Base-by-base conservation (phyloP, 345 rosid species). In the Camelina sativa region DNA sequence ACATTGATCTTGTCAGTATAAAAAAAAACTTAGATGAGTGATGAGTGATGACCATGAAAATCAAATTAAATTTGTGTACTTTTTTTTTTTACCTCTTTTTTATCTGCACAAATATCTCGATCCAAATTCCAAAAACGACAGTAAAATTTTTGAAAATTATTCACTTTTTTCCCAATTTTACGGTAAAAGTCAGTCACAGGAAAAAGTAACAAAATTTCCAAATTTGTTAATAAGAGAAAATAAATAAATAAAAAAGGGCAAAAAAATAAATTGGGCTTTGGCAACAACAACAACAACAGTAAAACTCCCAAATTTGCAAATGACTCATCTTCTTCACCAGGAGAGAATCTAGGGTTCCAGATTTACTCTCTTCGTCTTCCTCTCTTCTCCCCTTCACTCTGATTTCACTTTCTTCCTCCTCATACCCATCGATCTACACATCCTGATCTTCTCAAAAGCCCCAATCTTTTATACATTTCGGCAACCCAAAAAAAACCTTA, bases 291-390 rank as follows among this genome's bases (percentile, higher is more conserved):
- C 23, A 28, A 28, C 32, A 53, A 77, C 62, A 71, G 72, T 77
- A 17, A 77, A 70, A 71, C 54, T 52, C 69, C 35, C 12, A 57
- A 77, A 71, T 66, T n/a, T 73, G 76, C 81, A 71, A 72, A 77
- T 32, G 69, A 51, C 70, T 78, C 78, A 72, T 78, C 81, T 72
- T 67, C 81, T 78, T 73, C 77, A 60, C 69, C 81, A 44, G 63
- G 34, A 66, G 65, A 59, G 46, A 32, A 61, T 67, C 78, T 78
- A 78, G 81, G 78, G 81, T 67, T 78, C 74, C 81, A 72, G 74
- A 73, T 78, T 78, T 73, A 72, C 77, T 73, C 37, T 28, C 77
- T 67, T 52, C 72, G 4, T 65, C 62, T 52, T 78, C 37, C 69
- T 65, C 58, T 60, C 35, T 19, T 61, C 41, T 44, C 2, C 63